Evolutionary conservation across 1,139 yeast species (phyloP).

Genomic region (Pichia sp.): DNA sequence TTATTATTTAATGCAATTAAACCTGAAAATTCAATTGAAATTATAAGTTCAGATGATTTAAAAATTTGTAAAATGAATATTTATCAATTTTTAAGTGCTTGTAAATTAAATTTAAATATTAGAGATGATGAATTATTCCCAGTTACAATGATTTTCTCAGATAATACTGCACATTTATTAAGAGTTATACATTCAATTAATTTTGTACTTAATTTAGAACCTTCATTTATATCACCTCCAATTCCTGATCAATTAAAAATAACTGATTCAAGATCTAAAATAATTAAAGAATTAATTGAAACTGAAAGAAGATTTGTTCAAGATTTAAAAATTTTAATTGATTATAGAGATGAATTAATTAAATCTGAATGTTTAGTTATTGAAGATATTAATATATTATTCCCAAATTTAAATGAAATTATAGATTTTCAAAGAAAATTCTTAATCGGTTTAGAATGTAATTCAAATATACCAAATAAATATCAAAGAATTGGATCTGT

Average conservation of each 20-base stretch:
- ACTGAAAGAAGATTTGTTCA: constrained; percentile 91
- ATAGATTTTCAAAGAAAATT: constrained; percentile 91
- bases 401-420: constrained; percentile 81
- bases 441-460: constrained; percentile 81
- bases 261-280: constrained; percentile 61
- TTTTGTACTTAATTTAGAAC: constrained; percentile 49
- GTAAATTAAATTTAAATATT: constrained; percentile 67
- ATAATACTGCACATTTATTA: constrained; percentile 69
- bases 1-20: constrained; percentile 63
- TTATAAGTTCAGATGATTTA: constrained; percentile 68
- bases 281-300: constrained; percentile 74
- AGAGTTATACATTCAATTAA: constrained; percentile 68
- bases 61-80: constrained; percentile 84
- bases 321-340: constrained; percentile 69
- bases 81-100: constrained; percentile 83
- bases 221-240: constrained; percentile 30
- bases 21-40: constrained; percentile 39
- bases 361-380: constrained; percentile 62
- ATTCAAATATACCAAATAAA: constrained; percentile 65
- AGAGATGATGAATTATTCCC: constrained; percentile 83
- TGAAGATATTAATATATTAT: constrained; percentile 73
- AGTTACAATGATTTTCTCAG: constrained; percentile 82
- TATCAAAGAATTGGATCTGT: constrained; percentile 85
- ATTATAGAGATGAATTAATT: constrained; percentile 62
- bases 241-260: constrained; percentile 29